Base-by-base conservation (phyloP, 1,284 basidiomycete species). In the Phylloboletellus chloephorus region DNA sequence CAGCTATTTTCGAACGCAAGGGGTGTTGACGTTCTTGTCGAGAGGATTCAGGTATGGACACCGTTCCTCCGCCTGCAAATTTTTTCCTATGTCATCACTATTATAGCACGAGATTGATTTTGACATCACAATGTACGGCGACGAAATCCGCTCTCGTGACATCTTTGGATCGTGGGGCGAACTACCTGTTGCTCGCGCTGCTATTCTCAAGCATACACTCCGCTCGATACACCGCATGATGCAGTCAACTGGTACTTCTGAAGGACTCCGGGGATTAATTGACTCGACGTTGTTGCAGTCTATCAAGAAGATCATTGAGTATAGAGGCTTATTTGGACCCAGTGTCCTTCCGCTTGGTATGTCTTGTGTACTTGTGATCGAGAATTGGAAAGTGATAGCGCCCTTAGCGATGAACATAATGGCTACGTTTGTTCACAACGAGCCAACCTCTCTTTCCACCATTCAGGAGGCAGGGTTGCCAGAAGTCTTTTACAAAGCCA, bases 391-490 rank as follows among this genome's bases (percentile, higher is more conserved):
- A 39, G 19, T 56, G 44, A 52, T 33, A 17, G 2, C 12, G 5
- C 16, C 13, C 39, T 13, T 56, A 88, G 91, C 91, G 2, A 91
- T 97, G 71, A 95, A 95, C 65, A 89, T 97, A 60, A 93, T 97
- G 84, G 84, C 95, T 5, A 94, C 93, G 0, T 98, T 99, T 63
- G 85, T 98, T 12, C 95, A 99, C 72, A 99, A 98, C 56, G 96
- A 99, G 66, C 96, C 96, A 8, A 98, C 95, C 0, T 96, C 91
- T 10, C 71, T 99, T 42, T 70, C 79, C 1, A 87, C 94, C 38
- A 83, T 99, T 26, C 96, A 99, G 64, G 96, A 99, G 64, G 78
- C 82, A 35, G 81, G 86, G 19, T 66, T 99, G 2, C 96, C 96
- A 1, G 89, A 95, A 56, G 77, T 82, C 0, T 89, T 99, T 51